Base-by-base conservation (phyloP, 495 filamentous ascomycete genomes). In the Annulohypoxylon moriforme region DNA sequence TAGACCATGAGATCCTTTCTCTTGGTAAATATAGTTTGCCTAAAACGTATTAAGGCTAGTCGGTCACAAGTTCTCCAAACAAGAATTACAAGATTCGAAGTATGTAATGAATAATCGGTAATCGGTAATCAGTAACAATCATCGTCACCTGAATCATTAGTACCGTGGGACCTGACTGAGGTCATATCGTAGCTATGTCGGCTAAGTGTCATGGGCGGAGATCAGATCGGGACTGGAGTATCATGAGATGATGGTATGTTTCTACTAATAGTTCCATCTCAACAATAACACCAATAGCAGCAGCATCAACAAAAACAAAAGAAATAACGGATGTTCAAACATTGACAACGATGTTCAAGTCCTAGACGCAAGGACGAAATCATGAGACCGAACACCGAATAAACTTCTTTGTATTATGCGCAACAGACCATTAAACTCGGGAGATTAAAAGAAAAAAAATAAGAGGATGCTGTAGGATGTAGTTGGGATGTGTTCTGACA, bases 241-340 rank as follows among this genome's bases (percentile, higher is more conserved):
- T 73, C 71, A 64, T 50, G 52, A 73, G 71, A 73, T 60, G 61
- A 63, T 73, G 71, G 71, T 62, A 59, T 62, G 66, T 62, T 62
- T 57, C 27, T 38, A 50, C 65, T 16, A 58, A 14, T 33, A 58
- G 18, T 14, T n/a, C 16, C 40, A 44, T 44, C 40, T 9, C 40
- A 44, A 44, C 40, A 44, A 44, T 7, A 44, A 44, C 33, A 36
- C 10, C 33, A 44, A 6, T n/a, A 42, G n/a, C 38, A 42, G 2
- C 38, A 14, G 14, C 38, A 42, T 42, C 38, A 42, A 57, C 33
- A 22, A 44, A 44, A 47, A 18, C n/a, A 18, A 50, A 47, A 18
- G 16, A 8, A 50, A 65, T 47, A 49, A 53, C 61, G 40, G 55
- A 2, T 40, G 42, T 52, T 63, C 24, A 49, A 38, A 66, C 40